Evolutionary conservation across 2,329 filamentous ascomycete genomes (phyloP).

Genomic region (Colletotrichum truncatum): DNA sequence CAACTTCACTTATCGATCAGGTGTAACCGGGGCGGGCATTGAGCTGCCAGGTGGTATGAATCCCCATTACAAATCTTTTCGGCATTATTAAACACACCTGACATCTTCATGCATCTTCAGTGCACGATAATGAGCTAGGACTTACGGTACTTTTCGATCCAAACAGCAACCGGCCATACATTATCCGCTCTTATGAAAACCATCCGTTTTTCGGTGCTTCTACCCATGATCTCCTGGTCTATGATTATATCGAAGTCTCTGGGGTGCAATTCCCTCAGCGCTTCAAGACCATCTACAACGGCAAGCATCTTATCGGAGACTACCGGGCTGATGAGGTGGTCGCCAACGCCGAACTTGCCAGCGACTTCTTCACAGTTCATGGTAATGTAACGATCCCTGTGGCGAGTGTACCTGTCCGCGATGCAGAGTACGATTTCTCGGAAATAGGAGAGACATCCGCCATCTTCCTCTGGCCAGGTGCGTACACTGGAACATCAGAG

Average conservation of each 20-base stretch:
- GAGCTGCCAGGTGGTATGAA: neutral
- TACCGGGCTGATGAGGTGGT: neutral
- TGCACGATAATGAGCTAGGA: neutral
- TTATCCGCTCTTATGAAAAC: constrained; percentile 22
- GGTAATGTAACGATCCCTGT: constrained; percentile 8
- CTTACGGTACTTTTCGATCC: neutral
- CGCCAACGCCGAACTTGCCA: neutral
- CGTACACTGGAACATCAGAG: constrained; percentile 19
- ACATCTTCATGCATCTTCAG: neutral
- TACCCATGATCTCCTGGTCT: constrained; percentile 24
- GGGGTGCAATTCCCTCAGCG: constrained; percentile 15
- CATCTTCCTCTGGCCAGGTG: constrained; percentile 22
- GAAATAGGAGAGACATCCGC: constrained; percentile 27
- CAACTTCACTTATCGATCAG: neutral
- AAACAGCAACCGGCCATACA: constrained; percentile 2
- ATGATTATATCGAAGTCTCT: constrained; percentile 17
- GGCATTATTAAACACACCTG: neutral
- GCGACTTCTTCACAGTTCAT: neutral
- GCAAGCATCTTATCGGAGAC: constrained; percentile 5
- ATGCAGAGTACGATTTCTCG: neutral
- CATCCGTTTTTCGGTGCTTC: constrained; percentile 26
- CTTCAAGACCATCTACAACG: constrained; percentile 20
- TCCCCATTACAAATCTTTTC: neutral
- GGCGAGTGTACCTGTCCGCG: neutral
- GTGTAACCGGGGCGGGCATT: neutral